Conservation (phyloP, 352 stramenopile species). For the Phytopythium boreale region DNA sequence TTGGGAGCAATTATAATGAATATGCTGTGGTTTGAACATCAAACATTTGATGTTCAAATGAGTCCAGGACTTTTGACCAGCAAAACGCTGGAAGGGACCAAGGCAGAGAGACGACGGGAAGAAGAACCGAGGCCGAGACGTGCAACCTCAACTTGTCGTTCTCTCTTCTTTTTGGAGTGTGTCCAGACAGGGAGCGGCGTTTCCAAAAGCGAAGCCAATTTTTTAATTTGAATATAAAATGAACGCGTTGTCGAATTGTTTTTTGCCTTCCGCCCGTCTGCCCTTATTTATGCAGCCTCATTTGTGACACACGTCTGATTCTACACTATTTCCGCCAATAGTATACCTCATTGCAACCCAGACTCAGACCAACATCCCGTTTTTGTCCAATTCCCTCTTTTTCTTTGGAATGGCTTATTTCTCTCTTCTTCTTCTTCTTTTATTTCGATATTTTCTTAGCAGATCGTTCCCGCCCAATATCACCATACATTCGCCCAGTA, state of each 20-base stretch:
- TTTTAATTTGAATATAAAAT: too few species aligned
- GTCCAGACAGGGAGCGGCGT: not conserved
- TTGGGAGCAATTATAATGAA: not conserved
- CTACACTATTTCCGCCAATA: not conserved
- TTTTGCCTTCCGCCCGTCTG: not conserved
- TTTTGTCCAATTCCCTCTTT: not conserved
- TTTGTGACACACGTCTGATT: not conserved
- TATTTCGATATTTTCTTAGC: not conserved
- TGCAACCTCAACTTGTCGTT: not conserved
- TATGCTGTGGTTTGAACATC: not conserved
- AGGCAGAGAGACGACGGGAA: not conserved
- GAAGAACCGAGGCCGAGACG: not conserved
- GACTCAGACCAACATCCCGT: not conserved
- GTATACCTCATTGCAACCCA: not conserved
- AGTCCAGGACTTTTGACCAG: too few species aligned
- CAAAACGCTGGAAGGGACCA: not conserved
- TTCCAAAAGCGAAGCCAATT: not conserved
- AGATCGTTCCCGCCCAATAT: too few species aligned
- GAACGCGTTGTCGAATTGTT: slow-evolving; percentile 15
- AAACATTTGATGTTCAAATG: too few species aligned
- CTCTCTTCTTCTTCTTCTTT: not conserved
- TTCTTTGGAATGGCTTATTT: not conserved
- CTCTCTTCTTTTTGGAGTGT: not conserved
- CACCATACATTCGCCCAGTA: too few species aligned
- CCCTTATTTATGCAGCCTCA: not conserved